Conservation (phyloP, 2,329 filamentous ascomycete species). For the Ilyonectria sp. region DNA sequence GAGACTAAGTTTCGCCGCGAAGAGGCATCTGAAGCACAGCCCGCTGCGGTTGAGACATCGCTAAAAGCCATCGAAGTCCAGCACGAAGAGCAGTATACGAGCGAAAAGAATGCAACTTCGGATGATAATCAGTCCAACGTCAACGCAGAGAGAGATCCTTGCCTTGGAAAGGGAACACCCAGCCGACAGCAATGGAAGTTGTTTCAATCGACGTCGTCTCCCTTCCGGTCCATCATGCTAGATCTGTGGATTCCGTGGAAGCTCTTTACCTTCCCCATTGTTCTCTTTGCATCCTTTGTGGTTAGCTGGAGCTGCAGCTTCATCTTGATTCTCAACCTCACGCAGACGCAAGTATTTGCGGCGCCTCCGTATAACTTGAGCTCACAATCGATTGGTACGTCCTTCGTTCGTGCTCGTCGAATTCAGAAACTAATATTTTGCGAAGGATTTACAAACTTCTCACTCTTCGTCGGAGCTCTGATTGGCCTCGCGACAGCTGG, state of each 20-base stretch:
- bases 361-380: conserved; percentile 34
- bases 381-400: conserved; percentile 24
- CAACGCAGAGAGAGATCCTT: conserved; percentile 10
- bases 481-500: conserved; percentile 60
- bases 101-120: background rate
- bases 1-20: conserved; percentile 11
- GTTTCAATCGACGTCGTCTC: background rate
- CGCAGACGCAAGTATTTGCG: conserved; percentile 25
- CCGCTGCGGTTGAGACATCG: background rate
- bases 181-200: conserved; percentile 13
- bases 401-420: background rate
- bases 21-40: conserved; percentile 4
- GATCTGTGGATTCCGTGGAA: conserved; percentile 22
- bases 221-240: conserved; percentile 5
- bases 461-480: conserved; percentile 58
- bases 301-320: conserved; percentile 29
- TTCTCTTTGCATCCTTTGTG: conserved; percentile 25
- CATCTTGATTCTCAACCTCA: conserved; percentile 28
- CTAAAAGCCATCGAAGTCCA: background rate
- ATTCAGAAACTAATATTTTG: background rate
- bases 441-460: conserved; percentile 64
- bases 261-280: conserved; percentile 28
- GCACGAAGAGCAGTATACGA: conserved; percentile 2
- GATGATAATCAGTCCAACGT: background rate
- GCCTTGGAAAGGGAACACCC: conserved; percentile 13